These are phyloP conservation scores for Colletotrichum neosansevieriae DNA, from an alignment of 2,329 filamentous ascomycete genomes.

Conservation along the genomic window DNA sequence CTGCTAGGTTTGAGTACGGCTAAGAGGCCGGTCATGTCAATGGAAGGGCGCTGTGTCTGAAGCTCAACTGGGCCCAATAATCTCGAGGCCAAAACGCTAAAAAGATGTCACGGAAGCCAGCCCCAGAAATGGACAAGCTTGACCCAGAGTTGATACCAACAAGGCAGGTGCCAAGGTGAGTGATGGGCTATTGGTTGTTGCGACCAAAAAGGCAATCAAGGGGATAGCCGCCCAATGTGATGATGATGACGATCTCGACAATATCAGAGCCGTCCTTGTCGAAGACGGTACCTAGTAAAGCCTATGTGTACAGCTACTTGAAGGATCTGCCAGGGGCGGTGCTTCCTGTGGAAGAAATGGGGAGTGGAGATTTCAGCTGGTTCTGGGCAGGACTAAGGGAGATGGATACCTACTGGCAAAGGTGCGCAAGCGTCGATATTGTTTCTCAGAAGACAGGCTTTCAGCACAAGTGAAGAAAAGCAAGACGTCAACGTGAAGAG, in stretches of 20 bases:
- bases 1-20: neutral
- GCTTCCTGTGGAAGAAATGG: no score
- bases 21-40: constrained; percentile 11
- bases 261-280: no score
- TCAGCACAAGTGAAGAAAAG: no score
- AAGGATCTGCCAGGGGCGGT: no score
- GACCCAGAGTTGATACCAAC: neutral
- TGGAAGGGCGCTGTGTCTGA: constrained; percentile 13
- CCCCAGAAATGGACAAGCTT: constrained; percentile 18
- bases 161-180: neutral
- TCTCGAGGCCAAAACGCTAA: neutral
- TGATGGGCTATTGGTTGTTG: neutral
- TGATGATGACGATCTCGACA: neutral
- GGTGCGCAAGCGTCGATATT: no score
- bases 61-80: neutral
- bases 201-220: neutral
- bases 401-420: no score
- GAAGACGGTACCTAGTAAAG: neutral
- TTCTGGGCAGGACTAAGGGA: no score
- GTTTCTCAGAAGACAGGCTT: no score
- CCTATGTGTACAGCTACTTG: neutral
- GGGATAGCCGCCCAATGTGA: neutral
- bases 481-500: no score
- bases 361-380: no score
- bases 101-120: neutral